Evolutionary conservation across 352 stramenopile genomes (phyloP), one percentile per base, ranked within the genome.

Genomic region (Globisporangium paroecandrum): DNA sequence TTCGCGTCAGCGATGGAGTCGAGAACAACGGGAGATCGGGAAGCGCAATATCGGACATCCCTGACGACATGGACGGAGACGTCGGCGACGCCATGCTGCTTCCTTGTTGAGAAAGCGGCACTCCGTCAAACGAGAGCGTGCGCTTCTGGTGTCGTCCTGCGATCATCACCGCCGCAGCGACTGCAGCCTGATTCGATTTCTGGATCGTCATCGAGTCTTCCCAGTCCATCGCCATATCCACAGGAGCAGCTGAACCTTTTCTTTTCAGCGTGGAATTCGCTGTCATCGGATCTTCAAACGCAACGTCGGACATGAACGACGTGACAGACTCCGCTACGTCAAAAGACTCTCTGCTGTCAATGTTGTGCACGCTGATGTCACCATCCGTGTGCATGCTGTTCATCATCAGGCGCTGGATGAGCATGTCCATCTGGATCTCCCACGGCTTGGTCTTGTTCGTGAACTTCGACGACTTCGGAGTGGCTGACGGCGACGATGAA

Each of bases 391-490:
- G 81, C 18, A 94, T 76, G 65, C 85, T 93, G 68, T 90, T 95
- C 60, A 82, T 76, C 87, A 95, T 95, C 62, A 95, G 80, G 49
- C 78, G 80, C 72, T 95, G 87, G 46, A 95, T 78, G 32, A 95
- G 51, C 69, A 90, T 78, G 65, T 94, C 87, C 87, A 95, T 93
- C 65, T 94, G 85, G 57, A 93, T 68, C 66, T 95, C 87, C 87
- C 87, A 95, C 4, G 79, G 82, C 68, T 90, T 90, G 62, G 77
- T 69, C 61, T 77, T 82, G 58, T 25, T 46, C 22, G 25, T 25
- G 3, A 27, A 57, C 22, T 46, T 51, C 3, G 12, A 49, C 15
- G 53, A 51, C 12, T 51, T 38, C n/a, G 47, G 4, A n/a, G 62
- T 66, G 43, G 73, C 34, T 1, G 72, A 73, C 4, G 15, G 32